These are phyloP conservation scores for Plenodomus biglobosus DNA, from an alignment of 2,329 filamentous ascomycete genomes.

Conservation along the genomic window DNA sequence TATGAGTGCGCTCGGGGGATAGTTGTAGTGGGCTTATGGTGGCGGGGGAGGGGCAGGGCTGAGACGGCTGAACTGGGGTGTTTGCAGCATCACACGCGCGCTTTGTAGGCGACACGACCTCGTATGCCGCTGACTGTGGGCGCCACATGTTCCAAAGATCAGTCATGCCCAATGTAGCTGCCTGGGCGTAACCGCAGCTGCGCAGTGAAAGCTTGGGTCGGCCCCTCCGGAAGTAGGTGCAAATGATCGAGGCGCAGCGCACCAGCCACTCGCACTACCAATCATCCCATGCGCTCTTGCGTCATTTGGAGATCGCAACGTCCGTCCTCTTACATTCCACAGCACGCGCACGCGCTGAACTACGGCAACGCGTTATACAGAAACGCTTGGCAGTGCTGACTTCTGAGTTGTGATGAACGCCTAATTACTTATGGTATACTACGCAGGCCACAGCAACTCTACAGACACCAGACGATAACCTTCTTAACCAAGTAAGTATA, in stretches of 20 bases:
- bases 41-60: no score
- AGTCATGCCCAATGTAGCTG: constrained; percentile 13
- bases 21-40: constrained; percentile 17
- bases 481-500: no score
- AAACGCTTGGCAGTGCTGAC: no score
- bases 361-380: no score
- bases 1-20: constrained; percentile 8
- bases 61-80: constrained; percentile 16
- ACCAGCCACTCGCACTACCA: neutral
- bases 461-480: no score
- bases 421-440: no score
- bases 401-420: no score
- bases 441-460: no score
- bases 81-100: constrained; percentile 27
- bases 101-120: constrained; percentile 19
- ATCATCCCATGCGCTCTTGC: no score
- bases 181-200: constrained; percentile 21
- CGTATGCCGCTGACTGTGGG: constrained; percentile 15
- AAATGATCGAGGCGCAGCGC: neutral
- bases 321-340: no score
- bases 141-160: constrained; percentile 14
- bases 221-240: neutral
- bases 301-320: no score
- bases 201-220: constrained; percentile 14
- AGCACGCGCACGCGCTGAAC: no score